A percentile compares a stretch with the other conserved stretches of the same genome.
phyloP scores from a whole-genome alignment of 805 yeast genomes.

The Scheffersomyces amazonensis region DNA sequence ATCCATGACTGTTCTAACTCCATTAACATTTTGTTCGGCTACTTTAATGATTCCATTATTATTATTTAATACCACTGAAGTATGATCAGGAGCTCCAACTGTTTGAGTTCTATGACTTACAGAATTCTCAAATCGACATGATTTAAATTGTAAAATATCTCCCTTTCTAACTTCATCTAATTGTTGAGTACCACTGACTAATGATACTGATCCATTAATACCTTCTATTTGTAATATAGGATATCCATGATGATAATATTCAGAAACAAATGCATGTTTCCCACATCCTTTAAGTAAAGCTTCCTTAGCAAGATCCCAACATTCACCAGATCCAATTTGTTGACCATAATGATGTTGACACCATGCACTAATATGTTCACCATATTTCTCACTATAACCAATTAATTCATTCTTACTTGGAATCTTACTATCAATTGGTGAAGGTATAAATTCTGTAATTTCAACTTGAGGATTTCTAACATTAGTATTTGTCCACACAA shows the following conservation, averaged over 20 bases:
- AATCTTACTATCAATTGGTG: slow-evolving; percentile 33
- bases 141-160: slow-evolving; percentile 51
- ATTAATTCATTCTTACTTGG: slow-evolving; percentile 31
- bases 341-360: slow-evolving; percentile 46
- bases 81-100: slow-evolving; percentile 55
- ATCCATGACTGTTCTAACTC: slow-evolving; percentile 35
- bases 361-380: slow-evolving; percentile 57
- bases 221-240: slow-evolving; percentile 32
- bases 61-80: slow-evolving; percentile 33
- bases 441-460: slow-evolving; percentile 35
- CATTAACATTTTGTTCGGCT: slow-evolving; percentile 50
- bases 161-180: slow-evolving; percentile 49
- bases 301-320: slow-evolving; percentile 59
- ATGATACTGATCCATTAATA: slow-evolving; percentile 9
- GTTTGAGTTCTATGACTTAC: slow-evolving; percentile 30
- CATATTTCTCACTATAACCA: slow-evolving; percentile 35
- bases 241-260: slow-evolving; percentile 46
- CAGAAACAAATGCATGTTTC: slow-evolving; percentile 52
- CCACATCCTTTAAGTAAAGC: slow-evolving; percentile 56
- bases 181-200: slow-evolving; percentile 13
- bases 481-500: slow-evolving; percentile 39
- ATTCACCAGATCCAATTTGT: slow-evolving; percentile 54
- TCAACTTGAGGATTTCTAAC: slow-evolving; percentile 17
- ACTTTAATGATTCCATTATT: slow-evolving; percentile 28
- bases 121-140: slow-evolving; percentile 37